Base-by-base conservation (phyloP, 768 basidiomycete genomes). In the Pulveroboletus sp. region DNA sequence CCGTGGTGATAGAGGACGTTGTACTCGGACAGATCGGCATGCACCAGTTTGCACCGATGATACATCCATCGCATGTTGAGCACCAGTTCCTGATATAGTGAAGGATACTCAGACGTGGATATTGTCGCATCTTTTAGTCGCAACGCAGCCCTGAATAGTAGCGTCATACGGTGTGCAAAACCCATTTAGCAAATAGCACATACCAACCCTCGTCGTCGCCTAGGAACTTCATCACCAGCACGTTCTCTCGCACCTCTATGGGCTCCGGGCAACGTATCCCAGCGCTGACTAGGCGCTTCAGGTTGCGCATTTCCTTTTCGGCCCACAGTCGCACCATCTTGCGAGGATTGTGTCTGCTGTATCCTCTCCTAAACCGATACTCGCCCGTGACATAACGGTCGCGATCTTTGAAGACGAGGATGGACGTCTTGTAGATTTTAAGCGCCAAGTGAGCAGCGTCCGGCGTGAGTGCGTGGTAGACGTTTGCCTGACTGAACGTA, bases 271-370 rank as follows among this genome's bases (percentile, higher is more conserved):
- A 90, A 40, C 78, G 76, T 44, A 99, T 81, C 0, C 89, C 93
- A 17, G 90, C 90, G n/a, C 83, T 71, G 8, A 80, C 76, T 40
- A 99, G 71, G 30, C 96, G 80, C 64, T 87, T 86, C 54, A 99
- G 72, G 65, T 99, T 99, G 21, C 96, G 83, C 86, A 97, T 88
- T 69, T 99, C 96, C 71, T 99, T 99, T 70, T 99, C 96, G 2
- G 96, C 96, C 96, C 96, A 99, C 3, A 98, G 69, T 14, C 93
- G 80, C 17, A 99, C 94, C 95, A 99, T 98, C 72, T 99, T 99
- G 26, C 96, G 82, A 14, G 96, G 95, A 64, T 98, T 99, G 54
- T 79, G 83, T 50, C 86, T 85, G 61, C 81, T 84, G 69, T 92
- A 92, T 24, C 94, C 94, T 49, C 85, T 80, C 42, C 91, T 78